Evolutionary conservation across 2,329 filamentous ascomycete genomes (phyloP), one percentile per base, ranked within the genome.

Genomic region (Colletotrichum simmondsii): DNA sequence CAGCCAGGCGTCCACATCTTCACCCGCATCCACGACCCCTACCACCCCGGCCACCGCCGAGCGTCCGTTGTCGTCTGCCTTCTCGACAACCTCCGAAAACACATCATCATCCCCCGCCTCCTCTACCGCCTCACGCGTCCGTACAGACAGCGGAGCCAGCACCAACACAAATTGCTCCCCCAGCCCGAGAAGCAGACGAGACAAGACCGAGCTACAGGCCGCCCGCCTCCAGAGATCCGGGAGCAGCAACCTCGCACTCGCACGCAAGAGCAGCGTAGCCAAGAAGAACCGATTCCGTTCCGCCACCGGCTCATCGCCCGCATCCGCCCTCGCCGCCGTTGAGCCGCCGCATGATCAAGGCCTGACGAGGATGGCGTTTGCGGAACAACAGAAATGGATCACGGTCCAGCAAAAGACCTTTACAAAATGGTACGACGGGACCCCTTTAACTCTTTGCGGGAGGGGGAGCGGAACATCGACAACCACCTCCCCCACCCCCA

Each of bases 381-480:
- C 88, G 76, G 89, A 91, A 81, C 89, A 92, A 83, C 89, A 92
- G 82, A 87, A 88, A 82, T 93, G 91, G 91, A 89, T 93, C 78
- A 91, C 88, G 80, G 95, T 98, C 84, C 96, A 98, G 87, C 93
- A 98, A 84, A 99, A 98, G 90, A 99, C 97, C 32, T 99, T 99
- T 84, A 98, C 95, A 72, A 99, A 98, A 94, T 99, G 97, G 84
- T 85, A 79, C 57, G 77, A 63, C 53, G 11, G 32, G 26, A 35
- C 59, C 8, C 93, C 94, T 80, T 42, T 6, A 3, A 78, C 85
- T 42, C 80, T 73, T 60, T 10, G 56, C 14, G 6, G 22, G n/a
- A 35, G 10, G 14, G 37, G 5, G 2, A 42, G 2, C 14, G 35
- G 32, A 5, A 42, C 37, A 16, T 16, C 37, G 37, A 42, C 37